Base-by-base conservation (phyloP, 2,329 filamentous ascomycete species). In the Pseudogymnoascus sp. region DNA sequence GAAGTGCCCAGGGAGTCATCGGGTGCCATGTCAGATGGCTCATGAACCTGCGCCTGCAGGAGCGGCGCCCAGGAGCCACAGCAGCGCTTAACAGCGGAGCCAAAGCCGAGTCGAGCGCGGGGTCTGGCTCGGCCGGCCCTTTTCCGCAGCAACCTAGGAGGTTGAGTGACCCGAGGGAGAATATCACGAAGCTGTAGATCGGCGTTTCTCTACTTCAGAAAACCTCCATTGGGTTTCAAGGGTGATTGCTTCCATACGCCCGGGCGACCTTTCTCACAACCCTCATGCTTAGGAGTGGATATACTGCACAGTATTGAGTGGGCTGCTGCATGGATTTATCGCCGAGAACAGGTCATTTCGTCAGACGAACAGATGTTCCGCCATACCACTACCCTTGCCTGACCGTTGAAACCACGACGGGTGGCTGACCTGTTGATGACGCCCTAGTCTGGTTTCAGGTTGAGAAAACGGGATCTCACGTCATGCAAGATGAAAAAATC, bases 11-110 rank as follows among this genome's bases (percentile, higher is more conserved):
- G 62, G 70, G 72, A 23, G 70, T 73, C 31, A 68, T 71, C 4
- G 69, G 69, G 23, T 74, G 73, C 70, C 72, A 74, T 67, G 70
- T 74, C 16, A 67, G 72, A 11, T 74, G 73, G 73, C 63, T 74
- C 33, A 68, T 74, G 68, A 69, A 70, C 6, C 71, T 73, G 21
- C 67, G 72, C 4, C 65, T 71, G 33, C 69, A 71, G 44, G 73
- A 74, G 60, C 70, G 66, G 31, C 53, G 65, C 14, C 64, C 66
- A 18, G 66, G 68, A 66, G 66, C 63, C 28, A 64, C 64, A n/a
- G 38, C 59, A 42, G 64, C 64, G 28, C 23, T 33, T 47, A 47
- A 23, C 42, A 47, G 28, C 37, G 67, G 65, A 14, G 62, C 67
- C 14, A 60, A 53, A 31, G 59, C 59, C 14, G 42, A 56, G 25